Percentiles rank a stretch among this genome's conserved stretches.
Conservation (phyloP, 139 green algal genomes). For the Ettlia oleoabundans region DNA sequence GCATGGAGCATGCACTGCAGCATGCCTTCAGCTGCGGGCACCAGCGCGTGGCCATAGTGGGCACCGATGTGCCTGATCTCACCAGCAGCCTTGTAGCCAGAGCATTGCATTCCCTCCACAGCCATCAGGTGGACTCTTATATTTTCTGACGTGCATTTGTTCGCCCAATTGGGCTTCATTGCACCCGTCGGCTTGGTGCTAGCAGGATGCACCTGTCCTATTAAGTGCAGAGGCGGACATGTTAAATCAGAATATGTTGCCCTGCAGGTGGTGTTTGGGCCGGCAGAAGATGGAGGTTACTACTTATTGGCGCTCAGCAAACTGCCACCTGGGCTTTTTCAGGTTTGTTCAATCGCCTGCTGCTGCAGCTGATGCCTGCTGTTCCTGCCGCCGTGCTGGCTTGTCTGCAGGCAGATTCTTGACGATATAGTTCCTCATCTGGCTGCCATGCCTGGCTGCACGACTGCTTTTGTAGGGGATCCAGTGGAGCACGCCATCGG, state of each 20-base stretch:
- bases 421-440: too few species aligned
- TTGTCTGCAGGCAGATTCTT: too few species aligned
- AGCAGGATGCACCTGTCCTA: too few species aligned
- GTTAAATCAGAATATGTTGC: neutral
- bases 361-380: neutral
- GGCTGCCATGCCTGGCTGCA: too few species aligned
- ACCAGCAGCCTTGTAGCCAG: slow-evolving; percentile 30
- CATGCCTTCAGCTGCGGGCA: slow-evolving; percentile 11
- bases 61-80: slow-evolving; percentile 76
- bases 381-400: neutral
- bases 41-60: slow-evolving; percentile 58
- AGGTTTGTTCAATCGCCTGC: neutral
- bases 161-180: too few species aligned
- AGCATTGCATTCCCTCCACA: slow-evolving; percentile 14
- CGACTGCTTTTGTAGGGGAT: slow-evolving; percentile 52
- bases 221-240: too few species aligned
- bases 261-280: slow-evolving; percentile 67
- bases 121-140: neutral
- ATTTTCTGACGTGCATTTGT: neutral
- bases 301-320: slow-evolving; percentile 68
- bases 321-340: slow-evolving; percentile 21
- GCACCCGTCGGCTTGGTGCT: too few species aligned
- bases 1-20: slow-evolving; percentile 62
- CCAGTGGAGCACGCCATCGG: slow-evolving; percentile 58
- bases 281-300: slow-evolving; percentile 72